phyloP scores from a whole-genome alignment of 225 moss, liverwort and hornwort species.

The Polytrichum commune region DNA sequence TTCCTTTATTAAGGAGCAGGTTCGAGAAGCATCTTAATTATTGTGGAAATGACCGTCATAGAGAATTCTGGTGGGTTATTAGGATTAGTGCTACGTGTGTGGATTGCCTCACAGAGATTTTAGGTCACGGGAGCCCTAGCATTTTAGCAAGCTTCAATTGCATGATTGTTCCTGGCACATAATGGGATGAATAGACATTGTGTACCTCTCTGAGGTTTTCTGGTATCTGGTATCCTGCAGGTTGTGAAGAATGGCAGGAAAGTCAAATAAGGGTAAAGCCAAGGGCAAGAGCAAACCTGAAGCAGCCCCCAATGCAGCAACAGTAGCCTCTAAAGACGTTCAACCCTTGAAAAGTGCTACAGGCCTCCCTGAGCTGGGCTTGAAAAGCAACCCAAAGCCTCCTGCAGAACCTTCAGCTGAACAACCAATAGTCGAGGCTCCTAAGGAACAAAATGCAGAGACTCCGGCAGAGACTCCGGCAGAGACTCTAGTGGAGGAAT shows the following conservation, averaged over 20 bases:
- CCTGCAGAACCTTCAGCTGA: slow-evolving; percentile 58
- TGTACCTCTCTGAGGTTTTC: neutral
- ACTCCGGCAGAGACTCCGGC: slow-evolving; percentile 25
- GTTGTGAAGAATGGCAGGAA: slow-evolving; percentile 72
- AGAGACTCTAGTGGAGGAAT: slow-evolving; percentile 15
- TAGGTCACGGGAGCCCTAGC: no score
- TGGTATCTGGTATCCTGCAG: slow-evolving; percentile 36
- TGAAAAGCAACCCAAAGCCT: slow-evolving; percentile 20
- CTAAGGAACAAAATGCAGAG: slow-evolving; percentile 28
- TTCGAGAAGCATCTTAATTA: neutral
- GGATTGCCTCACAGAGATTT: no score
- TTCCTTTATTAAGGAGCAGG: no score
- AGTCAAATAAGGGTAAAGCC: slow-evolving; percentile 61
- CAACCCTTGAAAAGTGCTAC: slow-evolving; percentile 42
- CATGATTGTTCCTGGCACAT: neutral
- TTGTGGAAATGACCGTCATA: neutral
- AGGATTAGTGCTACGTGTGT: neutral
- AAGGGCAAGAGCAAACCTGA: slow-evolving; percentile 74
- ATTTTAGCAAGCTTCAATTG: neutral
- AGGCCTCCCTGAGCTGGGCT: slow-evolving; percentile 50
- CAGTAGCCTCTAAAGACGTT: slow-evolving; percentile 28
- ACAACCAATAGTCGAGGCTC: slow-evolving; percentile 38
- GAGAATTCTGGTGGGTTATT: neutral
- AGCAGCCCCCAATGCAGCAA: slow-evolving; percentile 20
- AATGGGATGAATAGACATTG: neutral